Percentiles rank a stretch among this genome's conserved stretches.
Conservation (phyloP, 768 basidiomycete genomes). For the Suillus subalutaceus region DNA sequence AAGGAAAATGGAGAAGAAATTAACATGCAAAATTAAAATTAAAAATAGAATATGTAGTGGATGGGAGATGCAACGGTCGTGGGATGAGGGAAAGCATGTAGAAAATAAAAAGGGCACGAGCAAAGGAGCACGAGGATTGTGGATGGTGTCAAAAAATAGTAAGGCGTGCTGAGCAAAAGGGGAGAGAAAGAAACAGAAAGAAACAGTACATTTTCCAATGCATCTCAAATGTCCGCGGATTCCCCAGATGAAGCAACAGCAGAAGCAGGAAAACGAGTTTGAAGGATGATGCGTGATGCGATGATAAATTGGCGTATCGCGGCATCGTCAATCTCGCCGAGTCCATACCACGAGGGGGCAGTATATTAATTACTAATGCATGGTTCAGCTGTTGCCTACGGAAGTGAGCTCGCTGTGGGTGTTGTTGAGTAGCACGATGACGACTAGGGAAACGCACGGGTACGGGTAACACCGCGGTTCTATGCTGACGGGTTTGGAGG, state of each 20-base stretch:
- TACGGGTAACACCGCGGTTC: too few species aligned
- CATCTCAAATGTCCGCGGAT: conserved; percentile 2
- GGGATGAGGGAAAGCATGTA: conserved; percentile 1
- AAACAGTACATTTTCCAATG: conserved; percentile 1
- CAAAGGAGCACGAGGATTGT: neutral
- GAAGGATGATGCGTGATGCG: neutral
- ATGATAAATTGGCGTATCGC: neutral
- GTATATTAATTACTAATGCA: too few species aligned
- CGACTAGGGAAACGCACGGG: too few species aligned
- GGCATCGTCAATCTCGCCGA: too few species aligned
- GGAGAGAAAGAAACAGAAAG: neutral
- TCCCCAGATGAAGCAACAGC: conserved; percentile 4
- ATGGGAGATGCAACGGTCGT: conserved; percentile 2
- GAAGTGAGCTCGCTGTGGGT: too few species aligned
- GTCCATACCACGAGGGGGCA: too few species aligned
- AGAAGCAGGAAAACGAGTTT: neutral
- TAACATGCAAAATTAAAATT: neutral
- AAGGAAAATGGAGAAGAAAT: neutral
- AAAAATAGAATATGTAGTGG: neutral
- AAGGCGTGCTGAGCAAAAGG: neutral
- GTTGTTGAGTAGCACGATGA: neutral
- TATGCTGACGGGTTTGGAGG: too few species aligned
- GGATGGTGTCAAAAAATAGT: neutral
- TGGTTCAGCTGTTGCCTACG: too few species aligned
- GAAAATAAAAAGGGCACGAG: neutral